Conservation (phyloP, 441 rosid genomes). For the Biscutella auriculata region DNA sequence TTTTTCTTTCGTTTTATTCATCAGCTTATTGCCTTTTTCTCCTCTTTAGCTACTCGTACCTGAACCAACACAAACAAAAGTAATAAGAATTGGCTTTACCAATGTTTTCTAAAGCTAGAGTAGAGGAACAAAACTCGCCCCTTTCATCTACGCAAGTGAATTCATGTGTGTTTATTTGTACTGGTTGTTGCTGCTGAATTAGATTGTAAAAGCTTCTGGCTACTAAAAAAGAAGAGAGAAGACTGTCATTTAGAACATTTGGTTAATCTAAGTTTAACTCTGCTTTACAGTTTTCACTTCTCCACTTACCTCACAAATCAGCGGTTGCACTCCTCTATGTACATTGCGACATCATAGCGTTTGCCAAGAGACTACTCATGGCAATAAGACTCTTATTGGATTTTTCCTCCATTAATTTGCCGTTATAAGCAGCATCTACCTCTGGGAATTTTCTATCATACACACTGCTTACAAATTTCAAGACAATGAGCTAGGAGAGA, state of each 20-base stretch:
- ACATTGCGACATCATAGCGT: constrained; percentile 45
- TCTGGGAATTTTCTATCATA: constrained; percentile 39
- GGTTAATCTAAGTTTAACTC: not conserved
- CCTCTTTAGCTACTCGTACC: no score
- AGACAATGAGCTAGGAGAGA: constrained; percentile 5
- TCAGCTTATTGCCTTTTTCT: no score
- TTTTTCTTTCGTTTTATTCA: no score
- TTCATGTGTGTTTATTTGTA: not conserved
- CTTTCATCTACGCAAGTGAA: no score
- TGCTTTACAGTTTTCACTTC: not conserved
- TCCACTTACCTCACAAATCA: constrained; percentile 45
- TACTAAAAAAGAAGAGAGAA: constrained; percentile 12
- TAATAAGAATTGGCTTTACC: no score
- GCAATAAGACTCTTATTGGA: constrained; percentile 24
- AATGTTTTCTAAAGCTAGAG: no score
- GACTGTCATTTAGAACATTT: not conserved
- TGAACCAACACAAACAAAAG: no score
- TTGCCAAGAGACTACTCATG: constrained; percentile 58
- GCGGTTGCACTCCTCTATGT: constrained; percentile 25
- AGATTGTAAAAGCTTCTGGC: constrained; percentile 32
- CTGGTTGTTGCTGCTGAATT: constrained; percentile 14
- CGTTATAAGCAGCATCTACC: constrained; percentile 33
- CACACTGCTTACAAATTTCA: constrained; percentile 21
- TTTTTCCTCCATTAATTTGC: constrained; percentile 33
- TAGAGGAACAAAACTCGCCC: no score